Conservation (phyloP, 768 basidiomycete genomes). For the Lentinula boryana region DNA sequence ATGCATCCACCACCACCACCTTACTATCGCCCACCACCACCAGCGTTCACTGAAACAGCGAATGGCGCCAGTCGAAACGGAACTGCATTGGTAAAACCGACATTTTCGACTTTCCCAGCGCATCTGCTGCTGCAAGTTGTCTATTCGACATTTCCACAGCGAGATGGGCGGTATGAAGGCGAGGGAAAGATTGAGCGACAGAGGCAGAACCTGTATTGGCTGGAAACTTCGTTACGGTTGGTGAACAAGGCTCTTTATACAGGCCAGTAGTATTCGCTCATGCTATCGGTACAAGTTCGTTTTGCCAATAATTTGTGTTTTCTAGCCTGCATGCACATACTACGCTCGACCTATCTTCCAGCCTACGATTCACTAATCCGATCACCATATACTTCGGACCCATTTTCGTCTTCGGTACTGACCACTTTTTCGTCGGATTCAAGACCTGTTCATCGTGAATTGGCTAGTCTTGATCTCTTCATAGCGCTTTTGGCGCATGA, state of each 20-base stretch:
- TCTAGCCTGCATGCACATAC: constrained; percentile 70
- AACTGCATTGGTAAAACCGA: not conserved
- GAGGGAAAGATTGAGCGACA: constrained; percentile 42
- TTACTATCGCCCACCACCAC: not conserved
- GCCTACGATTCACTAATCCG: constrained; percentile 59
- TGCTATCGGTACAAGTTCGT: not conserved
- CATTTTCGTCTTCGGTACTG: constrained; percentile 34
- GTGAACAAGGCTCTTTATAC: constrained; percentile 66
- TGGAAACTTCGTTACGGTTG: constrained; percentile 53
- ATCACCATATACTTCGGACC: constrained; percentile 69
- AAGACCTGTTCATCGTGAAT: constrained; percentile 59
- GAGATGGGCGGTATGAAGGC: constrained; percentile 29
- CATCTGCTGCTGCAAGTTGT: constrained; percentile 69
- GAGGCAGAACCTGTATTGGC: constrained; percentile 68
- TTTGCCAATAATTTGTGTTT: not conserved
- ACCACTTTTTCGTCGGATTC: constrained; percentile 14
- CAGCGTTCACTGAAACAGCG: not conserved
- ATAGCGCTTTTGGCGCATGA: constrained; percentile 76
- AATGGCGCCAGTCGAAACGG: not conserved
- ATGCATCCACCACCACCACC: constrained; percentile 6
- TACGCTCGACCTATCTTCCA: constrained; percentile 70
- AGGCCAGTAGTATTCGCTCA: not conserved
- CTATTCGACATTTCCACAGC: constrained; percentile 55
- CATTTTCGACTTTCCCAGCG: constrained; percentile 38
- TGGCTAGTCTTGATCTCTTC: constrained; percentile 69